These are phyloP conservation scores for Herpotrichia juniperi DNA, from an alignment of 2,329 filamentous ascomycete genomes.

Conservation along the genomic window DNA sequence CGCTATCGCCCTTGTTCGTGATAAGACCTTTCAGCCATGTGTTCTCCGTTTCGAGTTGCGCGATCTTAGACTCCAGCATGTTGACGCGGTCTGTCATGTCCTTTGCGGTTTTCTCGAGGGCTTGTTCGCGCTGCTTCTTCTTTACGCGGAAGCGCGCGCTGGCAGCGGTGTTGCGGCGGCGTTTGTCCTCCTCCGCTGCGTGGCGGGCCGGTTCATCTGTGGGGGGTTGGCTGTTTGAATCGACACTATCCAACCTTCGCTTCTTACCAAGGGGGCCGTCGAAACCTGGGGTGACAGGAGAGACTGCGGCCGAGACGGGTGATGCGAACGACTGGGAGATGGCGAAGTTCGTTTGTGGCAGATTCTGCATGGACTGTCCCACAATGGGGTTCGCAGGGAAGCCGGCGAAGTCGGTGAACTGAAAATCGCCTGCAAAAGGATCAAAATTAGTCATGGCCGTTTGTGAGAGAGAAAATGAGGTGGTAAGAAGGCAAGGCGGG, in stretches of 20 bases:
- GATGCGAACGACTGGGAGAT: constrained; percentile 35
- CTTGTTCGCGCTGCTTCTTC: constrained; percentile 62
- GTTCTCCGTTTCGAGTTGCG: constrained; percentile 60
- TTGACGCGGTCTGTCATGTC: constrained; percentile 57
- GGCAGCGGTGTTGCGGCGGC: constrained; percentile 60
- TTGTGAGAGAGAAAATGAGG: constrained; percentile 3
- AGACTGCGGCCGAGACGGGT: constrained; percentile 31
- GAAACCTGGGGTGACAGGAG: constrained; percentile 35
- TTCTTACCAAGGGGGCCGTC: constrained; percentile 48
- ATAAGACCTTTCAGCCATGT: constrained; percentile 59
- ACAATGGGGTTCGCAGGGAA: constrained; percentile 40
- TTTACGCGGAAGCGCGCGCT: constrained; percentile 60
- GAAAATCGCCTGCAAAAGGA: constrained; percentile 49
- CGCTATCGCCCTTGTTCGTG: constrained; percentile 55
- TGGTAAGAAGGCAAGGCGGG: constrained; percentile 11
- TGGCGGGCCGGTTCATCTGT: constrained; percentile 54
- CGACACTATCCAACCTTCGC: constrained; percentile 51
- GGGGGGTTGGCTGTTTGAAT: constrained; percentile 36
- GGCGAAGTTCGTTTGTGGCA: constrained; percentile 34
- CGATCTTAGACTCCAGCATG: constrained; percentile 52
- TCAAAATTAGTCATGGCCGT: constrained; percentile 44
- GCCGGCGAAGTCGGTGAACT: constrained; percentile 54
- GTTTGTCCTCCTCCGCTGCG: constrained; percentile 60
- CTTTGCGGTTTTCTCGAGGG: constrained; percentile 57
- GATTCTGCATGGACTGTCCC: constrained; percentile 35